Evolutionary conservation across 306 rosid species (phyloP).

Genomic region (Trifolium subterraneum): DNA sequence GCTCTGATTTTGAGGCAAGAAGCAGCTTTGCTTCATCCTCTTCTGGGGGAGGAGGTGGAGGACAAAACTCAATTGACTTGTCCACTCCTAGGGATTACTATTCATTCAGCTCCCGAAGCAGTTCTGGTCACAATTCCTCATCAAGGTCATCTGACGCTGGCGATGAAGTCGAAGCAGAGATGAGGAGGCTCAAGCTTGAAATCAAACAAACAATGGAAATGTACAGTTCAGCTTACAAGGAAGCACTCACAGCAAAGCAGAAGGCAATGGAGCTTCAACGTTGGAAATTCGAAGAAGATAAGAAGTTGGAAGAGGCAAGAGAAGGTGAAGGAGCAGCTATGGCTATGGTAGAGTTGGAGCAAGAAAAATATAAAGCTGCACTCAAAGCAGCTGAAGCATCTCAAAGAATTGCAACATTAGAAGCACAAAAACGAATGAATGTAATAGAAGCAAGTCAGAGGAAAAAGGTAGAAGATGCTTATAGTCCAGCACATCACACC

Average conservation of each 20-base stretch:
- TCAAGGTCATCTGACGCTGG: slow-evolving; percentile 28
- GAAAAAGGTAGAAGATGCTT: slow-evolving; percentile 21
- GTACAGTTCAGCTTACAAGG: slow-evolving; percentile 83
- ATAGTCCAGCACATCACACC: neutral
- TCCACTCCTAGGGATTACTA: slow-evolving; percentile 21
- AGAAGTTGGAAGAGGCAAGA: slow-evolving; percentile 58
- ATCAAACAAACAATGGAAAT: slow-evolving; percentile 89
- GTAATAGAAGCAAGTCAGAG: slow-evolving; percentile 47
- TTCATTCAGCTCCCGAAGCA: slow-evolving; percentile 49
- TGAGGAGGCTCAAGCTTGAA: slow-evolving; percentile 82
- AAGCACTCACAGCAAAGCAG: slow-evolving; percentile 68
- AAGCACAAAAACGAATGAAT: slow-evolving; percentile 59
- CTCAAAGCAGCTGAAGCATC: slow-evolving; percentile 71
- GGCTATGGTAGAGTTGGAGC: slow-evolving; percentile 66
- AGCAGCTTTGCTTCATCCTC: slow-evolving; percentile 53
- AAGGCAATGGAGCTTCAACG: slow-evolving; percentile 76
- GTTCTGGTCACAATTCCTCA: slow-evolving; percentile 17
- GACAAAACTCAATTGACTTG: slow-evolving; percentile 46
- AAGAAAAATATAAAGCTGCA: slow-evolving; percentile 62
- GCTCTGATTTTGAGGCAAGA: slow-evolving; percentile 56
- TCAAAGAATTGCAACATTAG: slow-evolving; percentile 55
- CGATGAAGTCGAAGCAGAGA: slow-evolving; percentile 81
- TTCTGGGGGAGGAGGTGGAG: slow-evolving; percentile 29
- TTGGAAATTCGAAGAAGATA: slow-evolving; percentile 73
- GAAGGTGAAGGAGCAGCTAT: slow-evolving; percentile 59